Percentiles rank a stretch among this genome's conserved stretches.
phyloP scores from a whole-genome alignment of 1,284 basidiomycete genomes.

The Cystobasidium sp. region DNA sequence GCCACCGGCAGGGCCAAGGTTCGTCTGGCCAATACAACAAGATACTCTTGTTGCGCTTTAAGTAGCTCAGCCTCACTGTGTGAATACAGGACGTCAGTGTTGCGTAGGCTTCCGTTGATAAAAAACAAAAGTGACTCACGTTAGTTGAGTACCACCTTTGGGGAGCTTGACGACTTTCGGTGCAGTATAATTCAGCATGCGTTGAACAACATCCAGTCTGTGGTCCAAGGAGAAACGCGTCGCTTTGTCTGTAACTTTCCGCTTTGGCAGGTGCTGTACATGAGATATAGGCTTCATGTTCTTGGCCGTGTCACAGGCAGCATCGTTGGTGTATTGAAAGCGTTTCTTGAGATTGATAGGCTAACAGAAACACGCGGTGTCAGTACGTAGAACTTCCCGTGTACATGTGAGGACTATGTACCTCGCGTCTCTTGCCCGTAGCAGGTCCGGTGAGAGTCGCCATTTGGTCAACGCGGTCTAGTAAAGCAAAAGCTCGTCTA shows the following conservation, averaged over 20 bases:
- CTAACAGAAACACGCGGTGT: slow-evolving; percentile 7
- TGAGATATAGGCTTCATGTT: slow-evolving; percentile 36
- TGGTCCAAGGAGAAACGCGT: slow-evolving; percentile 34
- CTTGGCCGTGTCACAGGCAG: slow-evolving; percentile 12
- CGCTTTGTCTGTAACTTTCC: slow-evolving; percentile 34
- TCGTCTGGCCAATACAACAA: slow-evolving; percentile 76
- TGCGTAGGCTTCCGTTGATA: background rate
- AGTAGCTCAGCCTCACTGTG: slow-evolving; percentile 75
- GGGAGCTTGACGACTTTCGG: slow-evolving; percentile 32
- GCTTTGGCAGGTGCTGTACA: slow-evolving; percentile 32
- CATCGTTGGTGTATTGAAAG: slow-evolving; percentile 18
- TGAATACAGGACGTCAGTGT: slow-evolving; percentile 6
- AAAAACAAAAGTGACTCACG: slow-evolving; percentile 2
- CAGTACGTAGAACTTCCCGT: background rate
- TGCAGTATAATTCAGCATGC: slow-evolving; percentile 22
- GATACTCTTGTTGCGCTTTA: slow-evolving; percentile 78
- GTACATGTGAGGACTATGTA: background rate
- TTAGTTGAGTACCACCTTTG: background rate
- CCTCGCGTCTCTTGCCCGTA: slow-evolving; percentile 1
- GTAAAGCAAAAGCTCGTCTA: slow-evolving; percentile 51
- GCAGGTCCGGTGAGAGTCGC: slow-evolving; percentile 67
- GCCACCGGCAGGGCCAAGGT: slow-evolving; percentile 84
- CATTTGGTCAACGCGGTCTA: slow-evolving; percentile 64
- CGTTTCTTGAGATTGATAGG: slow-evolving; percentile 15
- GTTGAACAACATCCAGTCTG: slow-evolving; percentile 35